Evolutionary conservation across 2,329 filamentous ascomycete species (phyloP).

Genomic region (Aphanocladium album): DNA sequence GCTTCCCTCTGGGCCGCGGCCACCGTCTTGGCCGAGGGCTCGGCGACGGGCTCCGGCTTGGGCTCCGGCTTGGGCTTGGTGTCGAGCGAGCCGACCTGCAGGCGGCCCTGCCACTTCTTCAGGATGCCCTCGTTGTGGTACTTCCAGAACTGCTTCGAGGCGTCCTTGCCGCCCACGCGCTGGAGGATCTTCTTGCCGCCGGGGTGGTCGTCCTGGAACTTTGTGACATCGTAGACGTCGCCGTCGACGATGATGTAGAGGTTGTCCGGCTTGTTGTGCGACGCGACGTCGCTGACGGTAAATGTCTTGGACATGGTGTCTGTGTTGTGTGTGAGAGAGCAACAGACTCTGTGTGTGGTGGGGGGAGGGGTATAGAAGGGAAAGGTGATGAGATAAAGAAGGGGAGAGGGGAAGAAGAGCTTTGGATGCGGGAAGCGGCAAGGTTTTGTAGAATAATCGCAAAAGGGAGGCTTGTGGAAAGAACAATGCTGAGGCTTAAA

Average conservation of each 20-base stretch:
- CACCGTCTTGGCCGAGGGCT: slow-evolving; percentile 31
- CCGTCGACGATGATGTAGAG: slow-evolving; percentile 90
- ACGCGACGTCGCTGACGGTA: slow-evolving; percentile 76
- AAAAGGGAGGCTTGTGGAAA: slow-evolving; percentile 8
- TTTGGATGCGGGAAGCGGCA: background rate
- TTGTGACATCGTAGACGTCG: slow-evolving; percentile 93
- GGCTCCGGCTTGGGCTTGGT: slow-evolving; percentile 70
- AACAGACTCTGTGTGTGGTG: background rate
- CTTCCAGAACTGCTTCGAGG: slow-evolving; percentile 65
- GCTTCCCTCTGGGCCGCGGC: slow-evolving; percentile 41
- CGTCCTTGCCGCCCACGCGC: slow-evolving; percentile 60
- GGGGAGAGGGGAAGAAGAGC: background rate
- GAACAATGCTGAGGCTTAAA: slow-evolving; percentile 7
- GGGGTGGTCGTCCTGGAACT: slow-evolving; percentile 79
- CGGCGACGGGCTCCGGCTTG: slow-evolving; percentile 39
- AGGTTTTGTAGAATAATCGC: slow-evolving; percentile 13
- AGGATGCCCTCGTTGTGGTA: slow-evolving; percentile 81
- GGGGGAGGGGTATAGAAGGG: slow-evolving; percentile 6
- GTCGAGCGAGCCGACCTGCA: slow-evolving; percentile 84
- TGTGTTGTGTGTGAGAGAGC: slow-evolving; percentile 4
- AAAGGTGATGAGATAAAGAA: background rate
- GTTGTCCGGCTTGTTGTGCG: slow-evolving; percentile 82
- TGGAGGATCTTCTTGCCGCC: slow-evolving; percentile 66
- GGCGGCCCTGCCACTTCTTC: slow-evolving; percentile 75
- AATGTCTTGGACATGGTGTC: slow-evolving; percentile 80